Evolutionary conservation across 345 rosid species (phyloP), one percentile per base, ranked within the genome.

Genomic region (Eucalyptus rudis): DNA sequence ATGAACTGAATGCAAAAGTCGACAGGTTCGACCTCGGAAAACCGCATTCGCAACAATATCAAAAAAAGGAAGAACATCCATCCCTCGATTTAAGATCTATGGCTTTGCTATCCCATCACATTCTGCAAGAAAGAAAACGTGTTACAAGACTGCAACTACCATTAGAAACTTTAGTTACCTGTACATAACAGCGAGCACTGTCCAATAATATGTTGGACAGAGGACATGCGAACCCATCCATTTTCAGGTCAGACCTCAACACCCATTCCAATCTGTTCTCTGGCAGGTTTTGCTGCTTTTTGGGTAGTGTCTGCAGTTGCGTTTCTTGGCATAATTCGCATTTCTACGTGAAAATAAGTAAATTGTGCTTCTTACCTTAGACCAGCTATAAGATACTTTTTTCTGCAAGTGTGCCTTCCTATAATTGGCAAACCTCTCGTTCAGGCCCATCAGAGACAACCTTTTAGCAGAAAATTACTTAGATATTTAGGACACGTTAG

Each of bases 61-160:
- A 31, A 47, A 20, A 24, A 43, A n/a, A 7, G 56, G 45, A 16
- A 47, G 62, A 33, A 31, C 51, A 58, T 80, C 20, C 8, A 19
- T 25, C 40, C 36, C 44, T 20, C 83, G 20, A 87, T 89, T 87
- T 92, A 96, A 98, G 33, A 96, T 87, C 87, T 96, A 95, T 27
- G 99, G 98, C 91, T 97, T 98, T 27, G 99, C 98, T 0, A 98
- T 91, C 89, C 99, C 98, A 91, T 97, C 99, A 47, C 99, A 96
- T 91, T 97, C 99, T 96, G 92, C 91, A 94, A 52, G 81, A 87
- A 79, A 91, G 20, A 90, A 31, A 89, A 86, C 22, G 44, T 36
- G 25, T 54, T 33, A 58, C 24, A 24, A 51, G 54, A 45, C 43
- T 71, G 16, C 71, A 10, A 87, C n/a, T 43, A 22, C 33, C 7